Base-by-base conservation (phyloP, 2,329 filamentous ascomycete species). In the Beauveria brongniartii region DNA sequence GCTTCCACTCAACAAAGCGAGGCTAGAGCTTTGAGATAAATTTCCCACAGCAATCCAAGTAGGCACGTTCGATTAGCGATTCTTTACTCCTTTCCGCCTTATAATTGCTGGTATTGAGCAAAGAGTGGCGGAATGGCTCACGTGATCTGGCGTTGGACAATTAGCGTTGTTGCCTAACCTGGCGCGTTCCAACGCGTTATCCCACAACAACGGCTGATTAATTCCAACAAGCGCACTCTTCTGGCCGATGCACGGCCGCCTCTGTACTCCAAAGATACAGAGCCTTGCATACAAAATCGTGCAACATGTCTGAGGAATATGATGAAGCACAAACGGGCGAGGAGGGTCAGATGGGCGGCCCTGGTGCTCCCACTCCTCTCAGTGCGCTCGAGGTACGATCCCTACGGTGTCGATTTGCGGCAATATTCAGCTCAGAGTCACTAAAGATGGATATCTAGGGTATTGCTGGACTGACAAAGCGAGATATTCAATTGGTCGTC, bases 291-390 rank as follows among this genome's bases (percentile, higher is more conserved):
- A 14, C 16, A 14, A 5, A 37, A 9, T 10, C n/a, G 44, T 47
- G 5, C 48, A 71, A 55, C 55, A 81, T 82, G 80, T 75, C 76
- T 16, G 74, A 78, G 44, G 74, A 88, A 64, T 84, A 85, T 43
- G 90, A 95, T 65, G 87, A 88, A 63, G 82, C 82, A 61, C 84
- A 86, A 67, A 73, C 69, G 66, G 79, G 70, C 61, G 92, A 94
- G 61, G 91, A 96, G 63, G 82, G 82, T 68, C 83, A 86, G 64
- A 82, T 86, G 70, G 86, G 88, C 61, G 92, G 90, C 12, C 93
- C 93, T 62, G 94, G 94, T 65, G 94, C 94, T n/a, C 94, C 94
- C 3, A 96, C 92, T 61, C 92, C 93, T 52, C 82, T 99, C 30
- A 80, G 83, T 53, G 89, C 90, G 52, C 82, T 99, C 3, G 93